phyloP scores from a whole-genome alignment of 208 protist species.

The Giardia duodenalis region DNA sequence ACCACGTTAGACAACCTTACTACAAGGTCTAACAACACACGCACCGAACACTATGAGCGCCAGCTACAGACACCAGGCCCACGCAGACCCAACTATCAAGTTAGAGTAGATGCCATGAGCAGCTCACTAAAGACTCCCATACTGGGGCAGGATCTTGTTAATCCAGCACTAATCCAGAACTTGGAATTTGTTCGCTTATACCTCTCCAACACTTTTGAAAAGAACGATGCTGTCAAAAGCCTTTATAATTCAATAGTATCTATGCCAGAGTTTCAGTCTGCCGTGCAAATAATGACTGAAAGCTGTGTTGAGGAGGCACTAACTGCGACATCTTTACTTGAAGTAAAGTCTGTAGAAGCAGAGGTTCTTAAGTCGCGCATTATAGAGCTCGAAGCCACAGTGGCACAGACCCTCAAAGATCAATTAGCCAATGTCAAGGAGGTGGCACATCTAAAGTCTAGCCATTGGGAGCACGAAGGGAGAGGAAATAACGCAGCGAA shows the following conservation, averaged over 20 bases:
- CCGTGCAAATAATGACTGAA: not conserved
- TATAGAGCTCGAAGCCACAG: not conserved
- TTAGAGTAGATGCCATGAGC: not conserved
- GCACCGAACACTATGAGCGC: not conserved
- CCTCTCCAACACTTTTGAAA: not conserved
- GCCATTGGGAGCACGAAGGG: not conserved
- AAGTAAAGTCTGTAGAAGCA: not conserved
- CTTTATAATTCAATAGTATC: not conserved
- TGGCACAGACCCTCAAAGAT: not conserved
- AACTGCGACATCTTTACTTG: not conserved
- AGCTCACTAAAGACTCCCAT: not conserved
- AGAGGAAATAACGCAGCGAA: not conserved
- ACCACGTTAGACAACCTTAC: not conserved
- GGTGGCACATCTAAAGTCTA: not conserved
- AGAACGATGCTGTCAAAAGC: not conserved
- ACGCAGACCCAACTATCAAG: not conserved
- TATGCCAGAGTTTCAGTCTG: not conserved
- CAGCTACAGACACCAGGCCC: not conserved
- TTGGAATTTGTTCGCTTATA: not conserved
- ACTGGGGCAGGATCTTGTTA: not conserved
- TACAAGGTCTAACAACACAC: not conserved
- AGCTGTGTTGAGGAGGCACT: not conserved
- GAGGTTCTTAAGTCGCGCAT: not conserved
- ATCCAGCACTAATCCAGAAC: not conserved
- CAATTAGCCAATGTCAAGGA: not conserved